Base-by-base conservation (phyloP, 371 early-diverging fungal genomes). In the Vairimorpha apis region DNA sequence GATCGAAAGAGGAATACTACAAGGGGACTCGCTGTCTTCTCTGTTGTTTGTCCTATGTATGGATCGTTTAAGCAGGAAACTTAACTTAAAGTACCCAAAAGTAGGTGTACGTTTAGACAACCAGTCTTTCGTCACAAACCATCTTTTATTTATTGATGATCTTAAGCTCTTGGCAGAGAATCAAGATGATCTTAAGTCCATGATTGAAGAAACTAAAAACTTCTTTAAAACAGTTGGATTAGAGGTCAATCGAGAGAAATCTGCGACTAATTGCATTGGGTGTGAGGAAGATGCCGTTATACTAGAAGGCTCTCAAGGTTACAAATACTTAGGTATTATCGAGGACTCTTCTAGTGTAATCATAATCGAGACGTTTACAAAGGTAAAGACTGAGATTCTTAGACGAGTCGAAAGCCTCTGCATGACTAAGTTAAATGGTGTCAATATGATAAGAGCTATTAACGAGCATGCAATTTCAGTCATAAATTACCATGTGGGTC, bases 281-380 rank as follows among this genome's bases (percentile, higher is more conserved):
- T 49, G 49, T 49, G 49, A 49, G 21, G 21, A 49, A 4, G 49
- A 49, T 49, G 49, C 49, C 4, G 18, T 10, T 4, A 10, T 49
- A 21, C 12, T 49, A 5, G 49, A n/a, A 5, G 5, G 10, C 4
- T 21, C 4, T n/a, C 10, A 49, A 49, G 18, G 49, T 5, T 49
- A 49, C 49, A 49, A 49, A 49, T 49, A 49, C 18, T n/a, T 49
- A 49, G 49, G 49, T 49, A 49, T 49, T n/a, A 49, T 21, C 8
- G 49, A 49, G 21, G 49, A 49, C 21, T 49, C n/a, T 21, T 16
- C 12, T 49, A 49, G 49, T 49, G 10, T 49, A 10, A 5, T 21
- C 21, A 4, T 5, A 5, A 49, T n/a, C n/a, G n/a, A n/a, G n/a
- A n/a, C n/a, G n/a, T n/a, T n/a, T n/a, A n/a, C n/a, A n/a, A n/a